Percentiles rank a stretch among this genome's conserved stretches.
phyloP scores from a whole-genome alignment of 2,329 filamentous ascomycete genomes.

The Phaeophleospora eucalypticola region DNA sequence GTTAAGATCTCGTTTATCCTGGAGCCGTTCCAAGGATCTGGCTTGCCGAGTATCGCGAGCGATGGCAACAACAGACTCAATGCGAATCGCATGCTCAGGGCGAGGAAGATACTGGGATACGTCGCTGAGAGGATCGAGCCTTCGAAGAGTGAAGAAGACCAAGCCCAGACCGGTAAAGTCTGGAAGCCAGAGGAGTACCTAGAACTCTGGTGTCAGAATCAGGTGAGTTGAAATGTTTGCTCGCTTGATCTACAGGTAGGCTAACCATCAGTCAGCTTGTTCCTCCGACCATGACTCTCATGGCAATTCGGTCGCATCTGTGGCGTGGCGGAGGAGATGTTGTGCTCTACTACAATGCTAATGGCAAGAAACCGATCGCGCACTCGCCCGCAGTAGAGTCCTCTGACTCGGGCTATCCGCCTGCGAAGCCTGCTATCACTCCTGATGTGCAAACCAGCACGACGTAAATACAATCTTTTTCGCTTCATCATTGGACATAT shows the following conservation, averaged over 20 bases:
- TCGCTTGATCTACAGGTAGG: constrained; percentile 13
- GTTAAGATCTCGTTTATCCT: constrained; percentile 94
- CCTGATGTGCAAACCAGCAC: no score
- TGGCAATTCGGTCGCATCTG: constrained; percentile 82
- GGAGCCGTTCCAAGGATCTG: constrained; percentile 66
- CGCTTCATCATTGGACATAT: no score
- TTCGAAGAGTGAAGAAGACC: constrained; percentile 38
- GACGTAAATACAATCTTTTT: no score
- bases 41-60: constrained; percentile 67
- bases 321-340: constrained; percentile 97
- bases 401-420: background rate
- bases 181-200: constrained; percentile 87
- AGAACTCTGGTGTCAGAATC: constrained; percentile 90
- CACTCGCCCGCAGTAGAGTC: constrained; percentile 7
- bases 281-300: constrained; percentile 82
- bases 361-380: constrained; percentile 67
- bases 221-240: constrained; percentile 53
- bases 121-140: constrained; percentile 86
- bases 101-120: constrained; percentile 90
- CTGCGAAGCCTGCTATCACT: background rate
- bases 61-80: constrained; percentile 88
- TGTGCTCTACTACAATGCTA: constrained; percentile 82
- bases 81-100: constrained; percentile 92
- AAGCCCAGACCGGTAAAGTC: constrained; percentile 43
- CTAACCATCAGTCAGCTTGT: constrained; percentile 48